These are phyloP conservation scores for Ceratocystis eucalypticola DNA, from an alignment of 2,329 filamentous ascomycete species.

Conservation along the genomic window DNA sequence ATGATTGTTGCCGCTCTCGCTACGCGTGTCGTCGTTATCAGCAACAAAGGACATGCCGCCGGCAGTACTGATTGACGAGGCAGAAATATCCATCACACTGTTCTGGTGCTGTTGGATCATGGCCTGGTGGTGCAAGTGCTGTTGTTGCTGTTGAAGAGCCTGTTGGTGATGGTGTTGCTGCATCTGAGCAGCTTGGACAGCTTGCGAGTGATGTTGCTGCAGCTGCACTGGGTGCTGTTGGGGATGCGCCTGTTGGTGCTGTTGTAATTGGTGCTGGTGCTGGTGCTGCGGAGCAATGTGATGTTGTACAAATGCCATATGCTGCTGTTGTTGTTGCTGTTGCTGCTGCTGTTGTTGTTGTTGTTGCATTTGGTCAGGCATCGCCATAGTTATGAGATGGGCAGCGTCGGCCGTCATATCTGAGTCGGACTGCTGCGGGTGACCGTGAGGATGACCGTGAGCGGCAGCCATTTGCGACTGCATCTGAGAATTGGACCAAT, in stretches of 20 bases:
- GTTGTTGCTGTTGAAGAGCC: constrained; percentile 13
- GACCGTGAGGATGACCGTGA: constrained; percentile 4
- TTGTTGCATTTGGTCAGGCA: constrained; percentile 14
- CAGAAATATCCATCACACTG: constrained; percentile 14
- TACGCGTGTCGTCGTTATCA: constrained; percentile 13
- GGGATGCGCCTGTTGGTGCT: constrained; percentile 23
- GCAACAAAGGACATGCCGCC: constrained; percentile 12
- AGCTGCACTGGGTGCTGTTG: constrained; percentile 10
- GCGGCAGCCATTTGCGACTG: constrained; percentile 9
- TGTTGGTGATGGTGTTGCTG: constrained; percentile 16
- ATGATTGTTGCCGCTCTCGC: constrained; percentile 14
- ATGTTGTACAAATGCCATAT: constrained; percentile 15
- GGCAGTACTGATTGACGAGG: constrained; percentile 10
- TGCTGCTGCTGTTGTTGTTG: constrained; percentile 8
- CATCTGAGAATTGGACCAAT: constrained; percentile 12
- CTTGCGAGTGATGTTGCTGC: constrained; percentile 14
- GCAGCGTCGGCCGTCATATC: constrained; percentile 15
- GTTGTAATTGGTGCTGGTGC: constrained; percentile 22
- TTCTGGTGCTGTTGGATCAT: constrained; percentile 36
- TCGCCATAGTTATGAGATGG: constrained; percentile 16
- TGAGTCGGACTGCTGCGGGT: constrained; percentile 11
- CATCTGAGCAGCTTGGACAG: constrained; percentile 5
- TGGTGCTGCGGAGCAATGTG: constrained; percentile 13
- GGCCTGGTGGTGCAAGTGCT: constrained; percentile 28
- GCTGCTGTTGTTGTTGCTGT: constrained; percentile 2